Evolutionary conservation across 2,329 filamentous ascomycete genomes (phyloP).

Genomic region (Sphaerulina musiva): DNA sequence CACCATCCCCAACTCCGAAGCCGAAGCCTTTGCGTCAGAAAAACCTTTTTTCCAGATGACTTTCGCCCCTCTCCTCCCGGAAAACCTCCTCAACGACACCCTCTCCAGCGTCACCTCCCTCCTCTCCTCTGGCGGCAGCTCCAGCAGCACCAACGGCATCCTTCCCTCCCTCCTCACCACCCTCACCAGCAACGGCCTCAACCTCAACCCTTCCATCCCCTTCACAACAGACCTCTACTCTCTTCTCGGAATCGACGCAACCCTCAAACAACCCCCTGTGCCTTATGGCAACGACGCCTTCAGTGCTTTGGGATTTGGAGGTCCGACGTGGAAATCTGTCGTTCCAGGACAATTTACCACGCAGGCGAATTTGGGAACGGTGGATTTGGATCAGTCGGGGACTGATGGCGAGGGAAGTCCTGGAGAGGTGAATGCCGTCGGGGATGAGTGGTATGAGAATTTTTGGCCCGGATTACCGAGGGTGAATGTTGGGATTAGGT

Average conservation of each 20-base stretch:
- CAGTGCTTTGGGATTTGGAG: conserved; percentile 12
- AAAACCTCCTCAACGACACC: conserved; percentile 10
- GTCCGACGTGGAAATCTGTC: conserved; percentile 8
- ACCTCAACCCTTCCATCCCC: conserved; percentile 12
- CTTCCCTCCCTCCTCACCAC: conserved; percentile 4
- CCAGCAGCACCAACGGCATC: neutral
- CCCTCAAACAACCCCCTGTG: conserved; percentile 16
- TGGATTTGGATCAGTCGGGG: conserved; percentile 11
- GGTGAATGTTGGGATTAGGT: conserved; percentile 4
- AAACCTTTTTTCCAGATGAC: conserved; percentile 21
- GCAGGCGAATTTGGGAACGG: conserved; percentile 9
- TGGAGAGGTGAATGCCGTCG: conserved; percentile 12
- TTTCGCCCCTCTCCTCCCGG: conserved; percentile 12
- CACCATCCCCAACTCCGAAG: conserved; percentile 4
- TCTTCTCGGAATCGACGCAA: conserved; percentile 16
- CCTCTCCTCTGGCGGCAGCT: neutral
- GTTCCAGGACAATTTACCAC: conserved; percentile 14
- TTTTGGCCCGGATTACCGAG: conserved; percentile 14
- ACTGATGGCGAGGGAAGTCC: conserved; percentile 13
- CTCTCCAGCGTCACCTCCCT: conserved; percentile 3
- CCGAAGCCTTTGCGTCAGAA: conserved; percentile 3
- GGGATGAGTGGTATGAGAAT: conserved; percentile 13
- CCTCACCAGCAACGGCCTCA: neutral
- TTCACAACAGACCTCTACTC: conserved; percentile 16
- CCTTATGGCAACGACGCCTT: conserved; percentile 12